Percentiles rank a stretch among this genome's conserved stretches.
These are phyloP conservation scores for Dactylonectria estremocensis DNA, from an alignment of 2,329 filamentous ascomycete species.

Conservation along the genomic window DNA sequence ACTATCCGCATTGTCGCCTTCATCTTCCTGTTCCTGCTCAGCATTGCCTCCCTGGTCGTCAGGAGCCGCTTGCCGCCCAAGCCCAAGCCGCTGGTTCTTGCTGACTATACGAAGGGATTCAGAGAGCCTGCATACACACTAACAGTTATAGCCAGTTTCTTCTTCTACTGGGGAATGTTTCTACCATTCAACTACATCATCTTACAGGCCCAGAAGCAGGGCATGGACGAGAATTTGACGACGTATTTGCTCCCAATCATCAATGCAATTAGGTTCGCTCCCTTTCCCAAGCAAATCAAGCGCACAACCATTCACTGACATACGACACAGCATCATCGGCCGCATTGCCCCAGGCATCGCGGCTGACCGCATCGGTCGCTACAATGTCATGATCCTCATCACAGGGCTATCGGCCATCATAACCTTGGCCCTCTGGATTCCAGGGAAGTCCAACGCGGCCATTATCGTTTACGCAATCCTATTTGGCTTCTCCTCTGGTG, in stretches of 20 bases:
- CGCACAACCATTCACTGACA: neutral
- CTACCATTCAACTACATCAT: constrained; percentile 56
- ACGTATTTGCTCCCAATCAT: constrained; percentile 57
- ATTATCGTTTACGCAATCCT: neutral
- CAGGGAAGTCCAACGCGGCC: neutral
- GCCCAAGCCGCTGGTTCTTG: constrained; percentile 44
- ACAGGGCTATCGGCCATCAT: neutral
- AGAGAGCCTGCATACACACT: constrained; percentile 51
- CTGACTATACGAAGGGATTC: constrained; percentile 43
- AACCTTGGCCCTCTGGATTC: neutral
- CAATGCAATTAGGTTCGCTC: constrained; percentile 49
- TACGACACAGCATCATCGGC: neutral
- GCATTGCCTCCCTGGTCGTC: constrained; percentile 52
- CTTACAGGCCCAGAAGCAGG: constrained; percentile 41
- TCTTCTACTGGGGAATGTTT: constrained; percentile 55
- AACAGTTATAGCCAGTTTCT: constrained; percentile 50
- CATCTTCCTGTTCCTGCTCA: constrained; percentile 53
- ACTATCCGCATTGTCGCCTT: constrained; percentile 58
- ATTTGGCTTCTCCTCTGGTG: neutral
- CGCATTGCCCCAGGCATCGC: neutral
- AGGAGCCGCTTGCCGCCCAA: constrained; percentile 34
- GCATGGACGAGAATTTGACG: constrained; percentile 46
- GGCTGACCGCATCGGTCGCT: neutral
- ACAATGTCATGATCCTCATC: neutral
- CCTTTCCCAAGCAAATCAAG: too few species aligned